These are phyloP conservation scores for Petasospora fabianii DNA, from an alignment of 1,139 yeast species.

Conservation along the genomic window DNA sequence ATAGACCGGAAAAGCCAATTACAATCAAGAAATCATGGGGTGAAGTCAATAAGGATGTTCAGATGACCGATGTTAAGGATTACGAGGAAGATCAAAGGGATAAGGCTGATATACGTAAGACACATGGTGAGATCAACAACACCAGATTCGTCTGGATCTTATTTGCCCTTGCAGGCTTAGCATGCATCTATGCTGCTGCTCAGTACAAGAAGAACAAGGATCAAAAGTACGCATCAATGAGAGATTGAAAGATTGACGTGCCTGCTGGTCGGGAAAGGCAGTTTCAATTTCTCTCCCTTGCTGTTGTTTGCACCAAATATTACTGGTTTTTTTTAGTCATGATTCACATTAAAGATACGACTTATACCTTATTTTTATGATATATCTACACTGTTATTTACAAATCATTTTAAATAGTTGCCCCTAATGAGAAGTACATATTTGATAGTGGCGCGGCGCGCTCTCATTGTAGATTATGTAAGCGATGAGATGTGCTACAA, in stretches of 20 bases:
- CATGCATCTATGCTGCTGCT: conserved; percentile 17
- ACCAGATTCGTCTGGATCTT: conserved; percentile 20
- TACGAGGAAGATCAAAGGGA: conserved; percentile 20
- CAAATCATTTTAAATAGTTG: too few species aligned
- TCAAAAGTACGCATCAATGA: conserved; percentile 25
- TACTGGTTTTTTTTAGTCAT: too few species aligned
- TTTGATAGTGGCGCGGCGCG: neutral
- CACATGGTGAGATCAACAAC: conserved; percentile 15
- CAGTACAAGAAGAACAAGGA: conserved; percentile 9
- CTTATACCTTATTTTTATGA: too few species aligned
- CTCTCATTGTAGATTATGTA: conserved; percentile 1
- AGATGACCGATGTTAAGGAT: conserved; percentile 22
- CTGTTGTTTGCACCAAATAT: too few species aligned
- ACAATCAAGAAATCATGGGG: conserved; percentile 40
- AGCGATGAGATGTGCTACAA: conserved; percentile 7
- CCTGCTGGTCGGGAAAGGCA: conserved; percentile 1
- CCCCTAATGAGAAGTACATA: too few species aligned
- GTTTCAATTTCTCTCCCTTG: too few species aligned
- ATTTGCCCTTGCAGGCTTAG: conserved; percentile 19
- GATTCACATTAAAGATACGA: too few species aligned
- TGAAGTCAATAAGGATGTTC: conserved; percentile 27
- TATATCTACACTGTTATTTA: too few species aligned
- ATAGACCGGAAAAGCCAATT: conserved; percentile 36
- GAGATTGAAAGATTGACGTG: conserved; percentile 22
- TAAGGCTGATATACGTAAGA: too few species aligned